Conservation (phyloP, 129 eudicot genomes). For the Flaveria trinervia region DNA sequence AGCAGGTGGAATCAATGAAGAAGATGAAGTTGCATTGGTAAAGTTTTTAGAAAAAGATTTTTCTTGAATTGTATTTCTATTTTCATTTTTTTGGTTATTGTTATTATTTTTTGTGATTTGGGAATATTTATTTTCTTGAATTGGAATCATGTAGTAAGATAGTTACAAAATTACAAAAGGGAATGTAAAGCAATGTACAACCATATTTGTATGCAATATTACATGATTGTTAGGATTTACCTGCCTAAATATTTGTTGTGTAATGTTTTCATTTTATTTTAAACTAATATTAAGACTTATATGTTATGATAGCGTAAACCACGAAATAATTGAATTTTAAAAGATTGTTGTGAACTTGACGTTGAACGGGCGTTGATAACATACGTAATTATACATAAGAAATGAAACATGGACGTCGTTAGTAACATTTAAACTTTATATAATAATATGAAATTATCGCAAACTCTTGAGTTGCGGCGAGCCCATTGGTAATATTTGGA, state of each 20-base stretch:
- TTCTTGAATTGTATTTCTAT: slow-evolving; percentile 22
- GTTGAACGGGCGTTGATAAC: too few species aligned
- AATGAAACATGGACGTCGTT: too few species aligned
- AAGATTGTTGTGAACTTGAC: too few species aligned
- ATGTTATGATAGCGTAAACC: too few species aligned
- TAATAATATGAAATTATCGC: too few species aligned
- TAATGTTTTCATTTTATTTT: background rate
- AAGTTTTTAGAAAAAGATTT: slow-evolving; percentile 35
- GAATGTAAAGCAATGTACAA: slow-evolving; percentile 30
- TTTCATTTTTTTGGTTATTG: background rate
- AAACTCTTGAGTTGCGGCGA: too few species aligned
- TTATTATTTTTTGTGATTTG: background rate
- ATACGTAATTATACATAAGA: too few species aligned
- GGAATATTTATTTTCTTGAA: slow-evolving; percentile 1
- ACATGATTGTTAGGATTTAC: background rate
- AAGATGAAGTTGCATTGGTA: slow-evolving; percentile 28
- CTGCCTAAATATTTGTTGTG: background rate
- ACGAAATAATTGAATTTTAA: too few species aligned
- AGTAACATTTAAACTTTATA: too few species aligned
- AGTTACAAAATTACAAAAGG: background rate
- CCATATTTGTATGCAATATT: slow-evolving; percentile 9
- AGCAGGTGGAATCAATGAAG: slow-evolving; percentile 26
- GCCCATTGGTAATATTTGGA: too few species aligned
- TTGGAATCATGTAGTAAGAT: slow-evolving; percentile 27
- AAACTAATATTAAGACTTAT: too few species aligned